These are phyloP conservation scores for Sanghuangporus weigelae DNA, from an alignment of 1,284 basidiomycete species.

Conservation along the genomic window DNA sequence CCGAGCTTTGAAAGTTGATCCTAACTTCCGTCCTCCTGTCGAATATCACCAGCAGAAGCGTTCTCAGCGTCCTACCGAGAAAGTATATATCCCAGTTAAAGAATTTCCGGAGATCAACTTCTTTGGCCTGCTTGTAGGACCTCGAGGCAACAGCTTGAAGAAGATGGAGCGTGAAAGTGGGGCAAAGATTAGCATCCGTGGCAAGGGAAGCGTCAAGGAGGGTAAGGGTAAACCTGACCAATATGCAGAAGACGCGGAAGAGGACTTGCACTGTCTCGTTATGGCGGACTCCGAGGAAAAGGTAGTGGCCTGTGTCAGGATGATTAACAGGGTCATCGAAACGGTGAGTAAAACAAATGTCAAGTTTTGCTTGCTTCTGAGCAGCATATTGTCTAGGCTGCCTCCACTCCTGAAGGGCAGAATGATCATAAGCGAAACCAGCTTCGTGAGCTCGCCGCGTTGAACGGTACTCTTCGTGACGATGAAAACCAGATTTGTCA, in stretches of 20 bases:
- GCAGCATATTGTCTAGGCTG: constrained; percentile 56
- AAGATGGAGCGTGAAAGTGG: constrained; percentile 99
- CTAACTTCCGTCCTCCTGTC: constrained; percentile 93
- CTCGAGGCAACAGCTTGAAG: constrained; percentile 98
- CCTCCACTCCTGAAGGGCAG: constrained; percentile 97
- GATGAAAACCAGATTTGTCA: constrained; percentile 99
- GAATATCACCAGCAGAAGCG: constrained; percentile 95
- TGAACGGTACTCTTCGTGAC: constrained; percentile 98
- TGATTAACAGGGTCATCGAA: constrained; percentile 98
- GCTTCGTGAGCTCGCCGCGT: constrained; percentile 92
- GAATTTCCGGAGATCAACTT: constrained; percentile 99
- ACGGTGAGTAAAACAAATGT: constrained; percentile 59
- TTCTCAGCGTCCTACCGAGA: constrained; percentile 88
- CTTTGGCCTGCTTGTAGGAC: constrained; percentile 96
- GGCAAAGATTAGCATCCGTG: constrained; percentile 97
- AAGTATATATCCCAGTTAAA: constrained; percentile 99
- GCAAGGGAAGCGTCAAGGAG: constrained; percentile 98
- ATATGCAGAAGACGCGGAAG: constrained; percentile 93
- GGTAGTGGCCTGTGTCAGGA: constrained; percentile 83
- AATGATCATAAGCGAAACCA: constrained; percentile 99
- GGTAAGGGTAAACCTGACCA: constrained; percentile 93
- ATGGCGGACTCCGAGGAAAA: constrained; percentile 91
- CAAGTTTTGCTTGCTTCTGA: constrained; percentile 13
- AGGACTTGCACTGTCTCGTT: constrained; percentile 98
- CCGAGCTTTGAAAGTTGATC: constrained; percentile 94